These are phyloP conservation scores for Phalaenopsis hybrid DNA, from an alignment of 116 monocot species.

Conservation along the genomic window DNA sequence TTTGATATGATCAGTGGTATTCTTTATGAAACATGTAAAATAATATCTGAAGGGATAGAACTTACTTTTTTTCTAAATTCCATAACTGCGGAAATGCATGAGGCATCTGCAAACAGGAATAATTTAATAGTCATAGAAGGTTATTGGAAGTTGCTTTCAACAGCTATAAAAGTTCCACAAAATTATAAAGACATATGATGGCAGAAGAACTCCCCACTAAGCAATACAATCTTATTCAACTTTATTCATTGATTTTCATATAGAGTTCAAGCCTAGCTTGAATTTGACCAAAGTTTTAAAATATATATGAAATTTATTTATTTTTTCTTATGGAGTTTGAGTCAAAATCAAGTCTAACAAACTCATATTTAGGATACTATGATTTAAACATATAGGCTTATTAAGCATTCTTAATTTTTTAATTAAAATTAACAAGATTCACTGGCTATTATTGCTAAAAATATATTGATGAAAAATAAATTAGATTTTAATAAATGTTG, in stretches of 20 bases:
- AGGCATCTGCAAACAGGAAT: constrained; percentile 54
- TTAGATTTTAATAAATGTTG: not conserved
- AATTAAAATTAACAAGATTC: too few species aligned
- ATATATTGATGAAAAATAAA: not conserved
- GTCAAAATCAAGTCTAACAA: not conserved
- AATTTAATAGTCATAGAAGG: constrained; percentile 1
- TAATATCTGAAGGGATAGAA: not conserved
- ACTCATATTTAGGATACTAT: not conserved
- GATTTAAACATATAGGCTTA: too few species aligned
- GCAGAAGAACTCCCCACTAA: not conserved
- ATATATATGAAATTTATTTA: not conserved
- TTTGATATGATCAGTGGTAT: not conserved
- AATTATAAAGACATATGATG: not conserved
- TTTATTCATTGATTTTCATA: not conserved
- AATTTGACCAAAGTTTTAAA: not conserved
- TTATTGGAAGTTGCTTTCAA: not conserved
- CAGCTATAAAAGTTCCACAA: not conserved
- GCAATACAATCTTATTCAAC: not conserved
- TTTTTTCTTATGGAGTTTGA: not conserved
- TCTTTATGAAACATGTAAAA: not conserved
- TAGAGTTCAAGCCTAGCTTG: not conserved
- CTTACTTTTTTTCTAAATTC: constrained; percentile 83
- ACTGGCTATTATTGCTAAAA: too few species aligned
- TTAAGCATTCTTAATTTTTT: too few species aligned
- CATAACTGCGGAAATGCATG: constrained; percentile 89